These are phyloP conservation scores for Pythium rishiriense DNA, from an alignment of 352 stramenopile species.

Conservation along the genomic window DNA sequence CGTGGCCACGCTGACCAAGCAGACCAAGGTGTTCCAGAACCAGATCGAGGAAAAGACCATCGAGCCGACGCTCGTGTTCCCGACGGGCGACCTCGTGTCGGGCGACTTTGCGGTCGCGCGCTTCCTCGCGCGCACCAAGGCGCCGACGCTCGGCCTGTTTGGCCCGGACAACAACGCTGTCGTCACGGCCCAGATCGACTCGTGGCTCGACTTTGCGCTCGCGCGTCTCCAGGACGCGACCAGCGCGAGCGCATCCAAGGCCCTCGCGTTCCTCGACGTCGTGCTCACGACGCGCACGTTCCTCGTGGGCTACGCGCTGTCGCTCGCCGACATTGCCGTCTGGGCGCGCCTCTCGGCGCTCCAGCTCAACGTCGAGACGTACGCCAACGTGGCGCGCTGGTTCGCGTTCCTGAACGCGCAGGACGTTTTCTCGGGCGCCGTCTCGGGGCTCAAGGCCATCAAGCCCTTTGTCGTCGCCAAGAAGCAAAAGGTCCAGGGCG, in stretches of 20 bases:
- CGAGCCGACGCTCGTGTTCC: conserved; percentile 65
- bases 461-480: conserved; percentile 27
- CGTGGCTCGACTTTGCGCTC: conserved; percentile 94
- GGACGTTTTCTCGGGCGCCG: conserved; percentile 60
- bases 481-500: conserved; percentile 21
- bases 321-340: conserved; percentile 95
- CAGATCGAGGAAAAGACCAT: conserved; percentile 46
- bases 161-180: conserved; percentile 55
- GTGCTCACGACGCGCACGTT: conserved; percentile 91
- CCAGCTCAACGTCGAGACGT: conserved; percentile 48
- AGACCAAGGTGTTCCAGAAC: conserved; percentile 52
- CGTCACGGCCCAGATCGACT: conserved; percentile 74
- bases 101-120: conserved; percentile 81
- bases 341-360: conserved; percentile 75
- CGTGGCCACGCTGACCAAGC: conserved; percentile 59
- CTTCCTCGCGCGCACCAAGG: conserved; percentile 49
- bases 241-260: conserved; percentile 30
- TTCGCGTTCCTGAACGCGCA: conserved; percentile 57
- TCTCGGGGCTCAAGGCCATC: conserved; percentile 51
- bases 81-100: conserved; percentile 59
- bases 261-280: conserved; percentile 87
- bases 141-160: conserved; percentile 50
- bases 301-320: conserved; percentile 91
- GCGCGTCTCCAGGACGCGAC: conserved; percentile 43
- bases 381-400: conserved; percentile 79